Conservation (phyloP, 495 filamentous ascomycete genomes). For the Chaetomium tenue region DNA sequence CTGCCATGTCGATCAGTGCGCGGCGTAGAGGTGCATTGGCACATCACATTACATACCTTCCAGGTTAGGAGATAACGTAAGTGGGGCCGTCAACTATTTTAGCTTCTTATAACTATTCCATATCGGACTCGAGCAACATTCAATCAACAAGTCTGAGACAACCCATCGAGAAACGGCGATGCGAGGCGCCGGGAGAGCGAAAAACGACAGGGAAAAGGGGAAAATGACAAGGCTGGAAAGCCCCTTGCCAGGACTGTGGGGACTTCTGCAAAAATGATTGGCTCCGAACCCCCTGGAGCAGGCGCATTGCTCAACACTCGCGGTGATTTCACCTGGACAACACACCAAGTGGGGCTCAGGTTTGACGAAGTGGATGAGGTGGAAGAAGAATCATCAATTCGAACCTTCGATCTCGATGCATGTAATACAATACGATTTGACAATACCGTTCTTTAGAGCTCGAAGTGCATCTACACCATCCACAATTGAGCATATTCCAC, state of each 20-base stretch:
- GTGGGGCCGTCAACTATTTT: neutral
- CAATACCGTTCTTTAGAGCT: neutral
- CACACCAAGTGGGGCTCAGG: slow-evolving; percentile 17
- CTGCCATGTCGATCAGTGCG: neutral
- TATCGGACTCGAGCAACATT: too few relatives aligned
- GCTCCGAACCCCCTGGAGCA: neutral
- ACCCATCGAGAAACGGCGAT: too few relatives aligned
- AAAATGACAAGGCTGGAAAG: neutral
- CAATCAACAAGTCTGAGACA: too few relatives aligned
- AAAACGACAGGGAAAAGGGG: neutral
- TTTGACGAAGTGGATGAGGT: slow-evolving; percentile 1
- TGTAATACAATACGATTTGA: neutral
- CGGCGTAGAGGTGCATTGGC: neutral
- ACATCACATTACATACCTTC: neutral
- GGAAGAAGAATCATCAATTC: neutral
- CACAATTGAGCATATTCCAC: neutral
- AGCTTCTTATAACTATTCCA: neutral
- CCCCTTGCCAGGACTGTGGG: neutral
- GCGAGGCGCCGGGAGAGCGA: neutral
- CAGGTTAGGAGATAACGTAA: neutral
- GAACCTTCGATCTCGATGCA: neutral
- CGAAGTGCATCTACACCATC: neutral
- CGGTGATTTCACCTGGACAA: slow-evolving; percentile 16
- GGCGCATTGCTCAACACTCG: slow-evolving; percentile 9
- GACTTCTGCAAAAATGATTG: slow-evolving; percentile 1